Conservation (phyloP, 495 filamentous ascomycete genomes). For the Elasticomyces elasticus region DNA sequence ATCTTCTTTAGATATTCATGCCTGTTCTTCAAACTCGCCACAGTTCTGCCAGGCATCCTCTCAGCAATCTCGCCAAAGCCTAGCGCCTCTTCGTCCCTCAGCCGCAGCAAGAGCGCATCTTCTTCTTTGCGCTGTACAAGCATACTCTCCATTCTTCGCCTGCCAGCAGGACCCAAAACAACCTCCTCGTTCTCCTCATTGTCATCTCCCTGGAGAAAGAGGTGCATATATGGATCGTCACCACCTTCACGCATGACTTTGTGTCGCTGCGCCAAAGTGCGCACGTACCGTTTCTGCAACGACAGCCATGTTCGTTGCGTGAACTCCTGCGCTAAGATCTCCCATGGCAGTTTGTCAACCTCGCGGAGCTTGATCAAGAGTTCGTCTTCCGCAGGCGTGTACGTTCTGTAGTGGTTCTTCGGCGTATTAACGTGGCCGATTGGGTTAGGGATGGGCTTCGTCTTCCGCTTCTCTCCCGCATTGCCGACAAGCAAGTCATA, state of each 20-base stretch:
- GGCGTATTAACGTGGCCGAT: not conserved
- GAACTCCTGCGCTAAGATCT: slow-evolving; percentile 7
- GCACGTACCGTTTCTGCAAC: slow-evolving; percentile 22
- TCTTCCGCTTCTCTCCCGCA: not conserved
- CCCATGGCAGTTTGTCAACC: slow-evolving; percentile 17
- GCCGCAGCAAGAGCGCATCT: slow-evolving; percentile 9
- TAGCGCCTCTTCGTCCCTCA: slow-evolving; percentile 11
- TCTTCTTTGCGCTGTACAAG: slow-evolving; percentile 10
- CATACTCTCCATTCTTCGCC: not conserved
- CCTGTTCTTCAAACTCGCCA: slow-evolving; percentile 1
- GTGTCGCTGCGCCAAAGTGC: slow-evolving; percentile 7
- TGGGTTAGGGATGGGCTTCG: not conserved
- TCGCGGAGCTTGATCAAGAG: slow-evolving; percentile 17
- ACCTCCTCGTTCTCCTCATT: not conserved
- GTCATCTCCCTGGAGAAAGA: not conserved
- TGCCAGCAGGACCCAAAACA: not conserved
- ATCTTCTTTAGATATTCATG: not conserved
- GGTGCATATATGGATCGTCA: slow-evolving; percentile 9
- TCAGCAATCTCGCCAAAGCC: slow-evolving; percentile 11
- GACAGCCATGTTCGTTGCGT: slow-evolving; percentile 9
- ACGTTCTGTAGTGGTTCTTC: not conserved
- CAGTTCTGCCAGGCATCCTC: slow-evolving; percentile 7
- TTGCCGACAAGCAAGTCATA: slow-evolving; percentile 10
- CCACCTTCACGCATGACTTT: not conserved
- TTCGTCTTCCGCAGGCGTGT: slow-evolving; percentile 11